Conservation (phyloP, 116 monocot genomes). For the Phalaenopsis hybrid region DNA sequence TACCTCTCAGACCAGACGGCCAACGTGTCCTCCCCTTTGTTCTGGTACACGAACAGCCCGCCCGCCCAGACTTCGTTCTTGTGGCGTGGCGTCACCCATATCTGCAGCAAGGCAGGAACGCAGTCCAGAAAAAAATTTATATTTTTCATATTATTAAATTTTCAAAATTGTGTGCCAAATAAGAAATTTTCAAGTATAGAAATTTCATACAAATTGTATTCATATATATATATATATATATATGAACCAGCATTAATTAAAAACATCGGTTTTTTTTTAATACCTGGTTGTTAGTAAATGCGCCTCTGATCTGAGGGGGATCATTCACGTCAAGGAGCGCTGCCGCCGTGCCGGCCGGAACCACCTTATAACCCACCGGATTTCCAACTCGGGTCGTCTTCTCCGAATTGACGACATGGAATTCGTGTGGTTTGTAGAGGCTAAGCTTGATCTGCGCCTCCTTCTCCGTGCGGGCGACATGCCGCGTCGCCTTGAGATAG, state of each 20-base stretch:
- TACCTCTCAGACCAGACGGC: slow-evolving; percentile 85
- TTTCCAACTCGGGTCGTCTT: slow-evolving; percentile 63
- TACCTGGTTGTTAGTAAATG: slow-evolving; percentile 88
- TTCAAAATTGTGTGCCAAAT: no score
- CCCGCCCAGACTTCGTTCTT: slow-evolving; percentile 83
- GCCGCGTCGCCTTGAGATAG: slow-evolving; percentile 52
- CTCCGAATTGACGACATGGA: slow-evolving; percentile 60
- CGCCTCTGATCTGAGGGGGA: slow-evolving; percentile 58
- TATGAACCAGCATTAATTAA: neutral
- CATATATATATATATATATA: no score
- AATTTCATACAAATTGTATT: neutral
- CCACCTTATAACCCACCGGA: slow-evolving; percentile 77
- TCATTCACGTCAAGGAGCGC: slow-evolving; percentile 56
- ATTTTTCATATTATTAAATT: no score
- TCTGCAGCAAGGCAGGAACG: slow-evolving; percentile 16
- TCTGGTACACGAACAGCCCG: slow-evolving; percentile 75
- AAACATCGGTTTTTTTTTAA: neutral
- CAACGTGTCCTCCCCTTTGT: slow-evolving; percentile 78
- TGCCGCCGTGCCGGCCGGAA: slow-evolving; percentile 59
- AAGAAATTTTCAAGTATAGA: neutral
- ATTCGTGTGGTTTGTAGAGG: slow-evolving; percentile 67
- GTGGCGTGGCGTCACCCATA: slow-evolving; percentile 90
- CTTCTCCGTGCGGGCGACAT: slow-evolving; percentile 52
- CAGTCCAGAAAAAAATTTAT: neutral
- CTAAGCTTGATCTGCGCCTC: slow-evolving; percentile 60